phyloP scores from a whole-genome alignment of 352 stramenopile genomes.

The Globisporangium echinulatum region DNA sequence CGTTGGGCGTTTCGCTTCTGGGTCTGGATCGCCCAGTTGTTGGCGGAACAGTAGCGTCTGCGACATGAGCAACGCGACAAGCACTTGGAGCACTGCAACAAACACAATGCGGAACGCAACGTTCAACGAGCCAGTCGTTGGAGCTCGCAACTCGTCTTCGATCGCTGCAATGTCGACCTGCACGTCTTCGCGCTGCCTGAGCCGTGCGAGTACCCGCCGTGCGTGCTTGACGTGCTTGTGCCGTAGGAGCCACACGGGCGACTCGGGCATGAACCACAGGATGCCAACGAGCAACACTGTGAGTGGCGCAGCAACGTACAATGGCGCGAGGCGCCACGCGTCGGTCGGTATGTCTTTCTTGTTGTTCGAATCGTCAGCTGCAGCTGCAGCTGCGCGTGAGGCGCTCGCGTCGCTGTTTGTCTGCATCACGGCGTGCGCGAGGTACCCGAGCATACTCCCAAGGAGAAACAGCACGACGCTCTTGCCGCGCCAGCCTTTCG shows the following conservation, averaged over 20 bases:
- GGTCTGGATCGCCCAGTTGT: constrained; percentile 23
- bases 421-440: constrained; percentile 57
- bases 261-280: constrained; percentile 72
- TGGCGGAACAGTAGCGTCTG: constrained; percentile 49
- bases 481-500: constrained; percentile 83
- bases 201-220: constrained; percentile 37
- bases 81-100: constrained; percentile 47
- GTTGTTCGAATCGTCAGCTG: no score
- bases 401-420: constrained; percentile 32
- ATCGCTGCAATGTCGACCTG: constrained; percentile 49
- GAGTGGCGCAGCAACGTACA: constrained; percentile 55
- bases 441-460: constrained; percentile 60
- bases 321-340: constrained; percentile 53
- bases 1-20: constrained; percentile 10
- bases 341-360: constrained; percentile 12
- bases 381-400: constrained; percentile 14
- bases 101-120: constrained; percentile 59
- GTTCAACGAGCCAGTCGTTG: constrained; percentile 36
- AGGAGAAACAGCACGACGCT: constrained; percentile 77
- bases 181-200: constrained; percentile 68
- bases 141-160: constrained; percentile 44
- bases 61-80: constrained; percentile 67
- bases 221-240: constrained; percentile 53
- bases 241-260: constrained; percentile 65
- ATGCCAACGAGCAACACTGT: constrained; percentile 49